Percentiles rank a stretch among this genome's conserved stretches.
These are phyloP conservation scores for Thelonectria blattea DNA, from an alignment of 2,329 filamentous ascomycete genomes.

Conservation along the genomic window DNA sequence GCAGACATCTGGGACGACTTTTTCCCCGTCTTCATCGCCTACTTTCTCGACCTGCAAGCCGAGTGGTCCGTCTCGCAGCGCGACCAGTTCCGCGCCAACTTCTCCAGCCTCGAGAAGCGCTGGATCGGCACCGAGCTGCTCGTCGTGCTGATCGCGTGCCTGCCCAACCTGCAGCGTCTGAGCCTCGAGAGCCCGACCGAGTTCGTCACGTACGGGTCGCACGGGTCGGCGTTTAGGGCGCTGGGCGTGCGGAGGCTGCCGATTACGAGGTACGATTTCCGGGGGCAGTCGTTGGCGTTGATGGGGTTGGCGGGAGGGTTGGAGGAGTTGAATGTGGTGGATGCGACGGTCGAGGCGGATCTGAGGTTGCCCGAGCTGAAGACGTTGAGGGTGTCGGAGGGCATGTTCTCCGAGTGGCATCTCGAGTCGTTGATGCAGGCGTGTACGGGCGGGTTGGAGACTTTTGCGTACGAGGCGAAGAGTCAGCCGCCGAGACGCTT, in stretches of 20 bases:
- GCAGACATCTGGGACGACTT: background rate
- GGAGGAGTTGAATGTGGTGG: conserved; percentile 6
- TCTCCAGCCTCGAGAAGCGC: background rate
- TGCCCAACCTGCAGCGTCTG: conserved; percentile 2
- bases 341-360: background rate
- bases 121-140: conserved; percentile 6
- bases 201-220: too few relatives aligned
- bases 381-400: background rate
- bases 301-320: conserved; percentile 1
- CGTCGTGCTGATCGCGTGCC: background rate
- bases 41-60: background rate
- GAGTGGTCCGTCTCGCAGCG: background rate
- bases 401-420: background rate
- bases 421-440: background rate
- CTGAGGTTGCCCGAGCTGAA: conserved; percentile 1
- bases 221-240: background rate
- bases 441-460: background rate
- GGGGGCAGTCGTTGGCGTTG: background rate
- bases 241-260: background rate
- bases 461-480: conserved; percentile 6
- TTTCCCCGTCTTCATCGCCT: background rate
- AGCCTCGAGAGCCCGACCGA: background rate
- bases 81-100: background rate
- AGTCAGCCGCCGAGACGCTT: too few relatives aligned
- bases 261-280: background rate